Evolutionary conservation across 148 eudicot species (phyloP).

Genomic region (Persicaria maculosa): DNA sequence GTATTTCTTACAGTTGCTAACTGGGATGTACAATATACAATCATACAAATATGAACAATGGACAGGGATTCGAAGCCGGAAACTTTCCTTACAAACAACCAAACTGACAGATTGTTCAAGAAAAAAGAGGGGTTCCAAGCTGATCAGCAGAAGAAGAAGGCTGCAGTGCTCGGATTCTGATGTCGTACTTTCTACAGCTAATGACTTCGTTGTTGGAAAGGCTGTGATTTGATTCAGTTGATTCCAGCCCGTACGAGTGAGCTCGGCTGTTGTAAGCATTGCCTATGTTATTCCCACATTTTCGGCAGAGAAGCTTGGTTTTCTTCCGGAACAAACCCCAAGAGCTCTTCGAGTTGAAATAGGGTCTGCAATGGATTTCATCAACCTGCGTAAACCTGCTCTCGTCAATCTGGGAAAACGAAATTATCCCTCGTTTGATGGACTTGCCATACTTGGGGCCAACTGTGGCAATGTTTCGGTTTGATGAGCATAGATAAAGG

Average conservation of each 20-base stretch:
- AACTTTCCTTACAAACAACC: neutral
- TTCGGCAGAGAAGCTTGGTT: slow-evolving; percentile 73
- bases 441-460: slow-evolving; percentile 63
- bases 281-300: slow-evolving; percentile 60
- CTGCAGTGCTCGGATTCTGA: slow-evolving; percentile 9
- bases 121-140: neutral
- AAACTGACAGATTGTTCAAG: neutral
- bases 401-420: slow-evolving; percentile 56
- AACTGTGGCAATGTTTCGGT: slow-evolving; percentile 49
- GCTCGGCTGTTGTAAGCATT: slow-evolving; percentile 27
- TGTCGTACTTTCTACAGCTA: slow-evolving; percentile 4
- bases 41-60: neutral
- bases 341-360: slow-evolving; percentile 29
- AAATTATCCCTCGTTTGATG: slow-evolving; percentile 53
- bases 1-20: too few relatives aligned
- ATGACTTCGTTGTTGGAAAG: neutral
- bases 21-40: too few relatives aligned
- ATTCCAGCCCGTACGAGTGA: neutral
- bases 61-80: neutral
- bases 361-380: slow-evolving; percentile 50
- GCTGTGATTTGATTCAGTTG: neutral
- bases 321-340: slow-evolving; percentile 47
- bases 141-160: slow-evolving; percentile 1
- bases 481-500: slow-evolving; percentile 59
- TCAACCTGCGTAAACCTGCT: slow-evolving; percentile 77